A percentile compares a stretch with the other conserved stretches of the same genome.
Evolutionary conservation across 352 stramenopile genomes (phyloP).

Genomic region (Phytophthora capsici): DNA sequence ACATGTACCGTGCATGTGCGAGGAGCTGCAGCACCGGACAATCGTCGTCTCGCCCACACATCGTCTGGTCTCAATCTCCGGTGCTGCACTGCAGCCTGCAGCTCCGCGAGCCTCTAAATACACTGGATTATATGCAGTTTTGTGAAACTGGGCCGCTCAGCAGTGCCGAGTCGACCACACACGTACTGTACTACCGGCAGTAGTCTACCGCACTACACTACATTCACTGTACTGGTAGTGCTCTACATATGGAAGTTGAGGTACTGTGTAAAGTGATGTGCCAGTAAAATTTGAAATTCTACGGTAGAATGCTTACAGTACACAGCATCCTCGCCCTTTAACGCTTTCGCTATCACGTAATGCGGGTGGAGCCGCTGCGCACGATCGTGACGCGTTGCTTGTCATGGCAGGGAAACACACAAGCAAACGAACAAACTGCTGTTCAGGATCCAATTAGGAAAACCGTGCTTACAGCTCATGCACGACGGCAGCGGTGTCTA

Average conservation of each 20-base stretch:
- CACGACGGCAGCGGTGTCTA: no score
- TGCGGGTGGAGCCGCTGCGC: slow-evolving; percentile 3
- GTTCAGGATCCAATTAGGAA: slow-evolving; percentile 9
- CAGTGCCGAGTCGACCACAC: no score
- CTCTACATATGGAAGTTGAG: no score
- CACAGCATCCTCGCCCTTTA: neutral
- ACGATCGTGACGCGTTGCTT: slow-evolving; percentile 16
- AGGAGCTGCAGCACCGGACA: slow-evolving; percentile 22
- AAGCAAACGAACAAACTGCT: slow-evolving; percentile 9
- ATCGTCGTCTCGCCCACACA: slow-evolving; percentile 8
- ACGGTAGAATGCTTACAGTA: no score
- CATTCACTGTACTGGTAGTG: no score
- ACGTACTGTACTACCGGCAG: no score
- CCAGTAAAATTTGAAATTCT: neutral
- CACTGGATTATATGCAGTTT: no score
- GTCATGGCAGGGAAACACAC: slow-evolving; percentile 11
- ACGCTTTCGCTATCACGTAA: neutral
- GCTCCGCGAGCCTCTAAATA: no score
- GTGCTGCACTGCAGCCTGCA: neutral
- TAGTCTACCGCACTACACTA: no score
- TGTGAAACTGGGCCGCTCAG: no score
- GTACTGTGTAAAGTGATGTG: neutral
- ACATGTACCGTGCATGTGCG: neutral
- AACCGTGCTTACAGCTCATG: neutral
- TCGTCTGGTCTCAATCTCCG: neutral